A percentile compares a stretch with the other conserved stretches of the same genome.
Conservation (phyloP, 208 protist genomes). For the Leishmania arabica region DNA sequence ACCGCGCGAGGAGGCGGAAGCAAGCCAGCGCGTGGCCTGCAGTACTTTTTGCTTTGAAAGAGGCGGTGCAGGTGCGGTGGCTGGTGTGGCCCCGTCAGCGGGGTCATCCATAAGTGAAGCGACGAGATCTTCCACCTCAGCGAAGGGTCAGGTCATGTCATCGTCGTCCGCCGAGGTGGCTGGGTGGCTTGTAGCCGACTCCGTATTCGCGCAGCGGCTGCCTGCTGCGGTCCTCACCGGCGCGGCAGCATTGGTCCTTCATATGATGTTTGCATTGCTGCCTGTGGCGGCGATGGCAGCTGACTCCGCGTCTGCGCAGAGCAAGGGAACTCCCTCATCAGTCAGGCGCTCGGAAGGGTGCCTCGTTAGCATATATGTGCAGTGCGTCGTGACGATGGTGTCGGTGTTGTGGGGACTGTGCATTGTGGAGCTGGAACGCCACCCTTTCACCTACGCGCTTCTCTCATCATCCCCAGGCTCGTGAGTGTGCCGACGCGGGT, state of each 20-base stretch:
- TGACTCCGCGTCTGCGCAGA: background rate
- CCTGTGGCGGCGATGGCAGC: slow-evolving; percentile 13
- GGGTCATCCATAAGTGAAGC: background rate
- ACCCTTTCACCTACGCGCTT: slow-evolving; percentile 22
- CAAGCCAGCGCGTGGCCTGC: background rate
- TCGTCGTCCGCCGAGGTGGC: background rate
- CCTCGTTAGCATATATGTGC: slow-evolving; percentile 47
- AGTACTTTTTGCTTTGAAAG: background rate
- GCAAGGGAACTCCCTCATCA: background rate
- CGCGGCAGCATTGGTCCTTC: slow-evolving; percentile 13
- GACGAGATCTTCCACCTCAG: background rate
- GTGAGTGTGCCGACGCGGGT: slow-evolving; percentile 10
- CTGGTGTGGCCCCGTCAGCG: background rate
- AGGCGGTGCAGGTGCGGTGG: background rate
- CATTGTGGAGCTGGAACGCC: slow-evolving; percentile 34
- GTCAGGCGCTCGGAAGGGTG: slow-evolving; percentile 39
- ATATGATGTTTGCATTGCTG: slow-evolving; percentile 14
- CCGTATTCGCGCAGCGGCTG: slow-evolving; percentile 15
- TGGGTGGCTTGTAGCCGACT: slow-evolving; percentile 13
- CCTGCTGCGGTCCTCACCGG: slow-evolving; percentile 23
- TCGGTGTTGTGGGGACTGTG: slow-evolving; percentile 57
- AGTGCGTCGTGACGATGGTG: slow-evolving; percentile 45
- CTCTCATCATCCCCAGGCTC: background rate
- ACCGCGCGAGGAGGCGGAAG: slow-evolving; percentile 9
- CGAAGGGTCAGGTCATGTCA: background rate